These are phyloP conservation scores for Phoma herbarum DNA, from an alignment of 2,329 filamentous ascomycete species.

Conservation along the genomic window DNA sequence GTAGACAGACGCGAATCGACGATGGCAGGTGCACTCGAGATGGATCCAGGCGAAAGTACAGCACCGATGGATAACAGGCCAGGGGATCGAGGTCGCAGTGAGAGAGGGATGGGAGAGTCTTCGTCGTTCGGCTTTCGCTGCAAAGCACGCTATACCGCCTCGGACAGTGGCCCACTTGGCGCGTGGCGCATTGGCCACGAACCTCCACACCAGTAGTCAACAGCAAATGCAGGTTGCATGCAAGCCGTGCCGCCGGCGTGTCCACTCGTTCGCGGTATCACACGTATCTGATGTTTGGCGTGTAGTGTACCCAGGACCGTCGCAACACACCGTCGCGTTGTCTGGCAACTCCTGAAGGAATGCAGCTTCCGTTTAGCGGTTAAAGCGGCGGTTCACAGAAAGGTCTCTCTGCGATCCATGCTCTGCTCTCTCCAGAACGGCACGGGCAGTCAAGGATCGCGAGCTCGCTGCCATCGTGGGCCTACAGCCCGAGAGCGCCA, in stretches of 20 bases:
- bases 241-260: slow-evolving; percentile 17
- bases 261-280: slow-evolving; percentile 10
- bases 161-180: slow-evolving; percentile 3
- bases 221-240: slow-evolving; percentile 17
- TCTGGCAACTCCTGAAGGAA: not conserved
- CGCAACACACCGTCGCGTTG: not conserved
- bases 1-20: slow-evolving; percentile 32
- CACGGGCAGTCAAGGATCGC: slow-evolving; percentile 19
- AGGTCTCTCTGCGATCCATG: slow-evolving; percentile 17
- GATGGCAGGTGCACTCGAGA: slow-evolving; percentile 13
- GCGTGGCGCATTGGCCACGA: not conserved
- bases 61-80: slow-evolving; percentile 13
- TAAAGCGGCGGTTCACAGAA: slow-evolving; percentile 15
- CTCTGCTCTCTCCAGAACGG: slow-evolving; percentile 20
- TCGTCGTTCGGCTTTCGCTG: slow-evolving; percentile 20
- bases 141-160: slow-evolving; percentile 1
- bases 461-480: slow-evolving; percentile 12
- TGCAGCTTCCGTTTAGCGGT: slow-evolving; percentile 8
- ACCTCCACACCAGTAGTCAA: slow-evolving; percentile 16
- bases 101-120: slow-evolving; percentile 14
- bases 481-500: slow-evolving; percentile 2
- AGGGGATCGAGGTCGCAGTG: slow-evolving; percentile 21
- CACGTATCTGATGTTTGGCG: slow-evolving; percentile 5
- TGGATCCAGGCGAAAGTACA: slow-evolving; percentile 11
- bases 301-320: slow-evolving; percentile 5